Conservation (phyloP, 805 yeast genomes). For the Barnettozyma wickerhamii region DNA sequence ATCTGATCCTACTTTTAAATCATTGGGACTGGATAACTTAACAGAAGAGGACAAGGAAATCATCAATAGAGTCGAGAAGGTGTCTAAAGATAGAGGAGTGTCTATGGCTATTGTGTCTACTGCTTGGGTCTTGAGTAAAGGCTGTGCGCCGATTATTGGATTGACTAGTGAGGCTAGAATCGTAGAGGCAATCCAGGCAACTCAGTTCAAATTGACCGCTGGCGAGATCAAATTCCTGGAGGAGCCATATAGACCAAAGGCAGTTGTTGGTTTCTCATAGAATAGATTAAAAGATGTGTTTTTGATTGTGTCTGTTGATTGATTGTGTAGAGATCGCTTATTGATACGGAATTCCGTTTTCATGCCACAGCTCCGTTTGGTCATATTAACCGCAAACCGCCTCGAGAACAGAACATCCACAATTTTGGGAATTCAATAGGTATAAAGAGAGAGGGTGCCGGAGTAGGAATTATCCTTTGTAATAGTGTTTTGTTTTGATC, state of each 20-base stretch:
- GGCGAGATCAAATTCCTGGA: slow-evolving; percentile 20
- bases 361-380: too few relatives aligned
- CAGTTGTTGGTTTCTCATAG: slow-evolving; percentile 15
- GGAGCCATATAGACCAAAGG: slow-evolving; percentile 21
- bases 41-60: slow-evolving; percentile 26
- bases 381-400: too few relatives aligned
- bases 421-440: too few relatives aligned
- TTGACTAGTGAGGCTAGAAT: slow-evolving; percentile 43
- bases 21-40: slow-evolving; percentile 16
- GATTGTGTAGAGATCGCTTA: too few relatives aligned
- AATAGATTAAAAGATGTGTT: too few relatives aligned
- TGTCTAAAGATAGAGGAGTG: slow-evolving; percentile 42
- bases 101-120: slow-evolving; percentile 50
- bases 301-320: too few relatives aligned
- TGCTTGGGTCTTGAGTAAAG: slow-evolving; percentile 52
- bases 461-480: too few relatives aligned
- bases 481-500: too few relatives aligned
- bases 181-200: slow-evolving; percentile 47
- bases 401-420: too few relatives aligned
- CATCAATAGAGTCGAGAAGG: slow-evolving; percentile 48
- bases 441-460: too few relatives aligned
- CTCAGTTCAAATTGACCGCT: slow-evolving; percentile 32
- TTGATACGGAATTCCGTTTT: too few relatives aligned
- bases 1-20: slow-evolving; percentile 18
- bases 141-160: slow-evolving; percentile 55